A percentile compares a stretch with the other conserved stretches of the same genome.
These are phyloP conservation scores for Agastache rugosa DNA, from an alignment of 257 asterid species.

Conservation along the genomic window DNA sequence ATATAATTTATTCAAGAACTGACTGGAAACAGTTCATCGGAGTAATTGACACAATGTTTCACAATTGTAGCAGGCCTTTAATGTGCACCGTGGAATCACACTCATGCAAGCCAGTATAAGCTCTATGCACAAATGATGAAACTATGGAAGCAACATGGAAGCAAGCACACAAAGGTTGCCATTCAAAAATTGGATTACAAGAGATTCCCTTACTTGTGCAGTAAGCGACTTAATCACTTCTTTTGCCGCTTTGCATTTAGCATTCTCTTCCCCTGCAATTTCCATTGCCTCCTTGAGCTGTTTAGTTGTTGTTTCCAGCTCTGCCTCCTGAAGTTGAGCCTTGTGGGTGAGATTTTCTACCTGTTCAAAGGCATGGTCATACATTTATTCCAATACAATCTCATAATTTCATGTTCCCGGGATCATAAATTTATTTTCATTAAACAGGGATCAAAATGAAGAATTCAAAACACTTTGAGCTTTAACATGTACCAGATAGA, in stretches of 20 bases:
- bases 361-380: conserved; percentile 48
- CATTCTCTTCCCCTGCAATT: conserved; percentile 93
- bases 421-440: neutral
- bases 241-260: conserved; percentile 96
- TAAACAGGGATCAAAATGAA: conserved; percentile 23
- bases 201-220: conserved; percentile 69
- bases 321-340: conserved; percentile 82
- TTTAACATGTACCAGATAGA: conserved; percentile 20
- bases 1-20: no score
- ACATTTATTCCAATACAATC: conserved; percentile 12
- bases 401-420: conserved; percentile 11
- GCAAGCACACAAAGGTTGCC: conserved; percentile 8
- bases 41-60: neutral
- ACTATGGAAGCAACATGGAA: no score
- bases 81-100: no score
- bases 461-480: conserved; percentile 21
- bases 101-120: no score
- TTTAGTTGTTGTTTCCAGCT: conserved; percentile 77
- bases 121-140: no score
- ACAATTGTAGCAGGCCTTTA: neutral
- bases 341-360: conserved; percentile 75
- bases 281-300: conserved; percentile 86
- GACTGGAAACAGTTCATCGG: neutral
- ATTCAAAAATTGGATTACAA: conserved; percentile 32
- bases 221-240: conserved; percentile 97